A percentile compares a stretch with the other conserved stretches of the same genome.
phyloP scores from a whole-genome alignment of 2,329 filamentous ascomycete genomes.

The Truncatella angustata region DNA sequence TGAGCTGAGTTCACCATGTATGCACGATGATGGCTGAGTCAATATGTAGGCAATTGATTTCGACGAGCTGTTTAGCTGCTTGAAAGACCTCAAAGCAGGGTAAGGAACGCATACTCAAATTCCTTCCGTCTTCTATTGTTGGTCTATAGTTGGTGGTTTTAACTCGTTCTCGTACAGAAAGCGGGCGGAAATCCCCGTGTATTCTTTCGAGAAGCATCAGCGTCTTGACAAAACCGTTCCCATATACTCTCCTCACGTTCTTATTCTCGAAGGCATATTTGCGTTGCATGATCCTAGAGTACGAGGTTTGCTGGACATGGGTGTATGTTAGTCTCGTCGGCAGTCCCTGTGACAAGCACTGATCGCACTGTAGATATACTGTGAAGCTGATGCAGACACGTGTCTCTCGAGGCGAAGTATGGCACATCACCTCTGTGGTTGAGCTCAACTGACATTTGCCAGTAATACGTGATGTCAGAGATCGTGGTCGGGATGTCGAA shows the following conservation, averaged over 20 bases:
- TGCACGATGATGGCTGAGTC: constrained; percentile 19
- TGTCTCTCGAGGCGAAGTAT: constrained; percentile 85
- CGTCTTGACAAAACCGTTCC: constrained; percentile 76
- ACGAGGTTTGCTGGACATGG: constrained; percentile 85
- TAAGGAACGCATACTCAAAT: constrained; percentile 40
- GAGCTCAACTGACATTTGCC: constrained; percentile 13
- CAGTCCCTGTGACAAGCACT: constrained; percentile 12
- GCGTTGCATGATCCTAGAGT: constrained; percentile 87
- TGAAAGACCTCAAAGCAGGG: constrained; percentile 89
- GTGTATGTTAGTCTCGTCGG: constrained; percentile 45
- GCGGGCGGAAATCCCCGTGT: constrained; percentile 87
- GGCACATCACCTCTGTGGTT: constrained; percentile 28
- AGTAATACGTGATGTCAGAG: constrained; percentile 85
- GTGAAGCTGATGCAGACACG: constrained; percentile 91
- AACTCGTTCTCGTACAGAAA: constrained; percentile 52
- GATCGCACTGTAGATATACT: constrained; percentile 69
- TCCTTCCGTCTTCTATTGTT: not conserved
- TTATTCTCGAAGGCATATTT: constrained; percentile 95
- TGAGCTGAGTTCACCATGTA: not conserved
- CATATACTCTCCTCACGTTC: constrained; percentile 93
- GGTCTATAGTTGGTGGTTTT: too few species aligned
- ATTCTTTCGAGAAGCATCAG: constrained; percentile 91
- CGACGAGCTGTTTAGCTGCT: constrained; percentile 75
- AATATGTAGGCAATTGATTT: constrained; percentile 77
- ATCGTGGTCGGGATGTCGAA: constrained; percentile 87